Percentiles rank a stretch among this genome's conserved stretches.
These are phyloP conservation scores for Trichomonas tenax DNA, from an alignment of 208 protist genomes.

Conservation along the genomic window DNA sequence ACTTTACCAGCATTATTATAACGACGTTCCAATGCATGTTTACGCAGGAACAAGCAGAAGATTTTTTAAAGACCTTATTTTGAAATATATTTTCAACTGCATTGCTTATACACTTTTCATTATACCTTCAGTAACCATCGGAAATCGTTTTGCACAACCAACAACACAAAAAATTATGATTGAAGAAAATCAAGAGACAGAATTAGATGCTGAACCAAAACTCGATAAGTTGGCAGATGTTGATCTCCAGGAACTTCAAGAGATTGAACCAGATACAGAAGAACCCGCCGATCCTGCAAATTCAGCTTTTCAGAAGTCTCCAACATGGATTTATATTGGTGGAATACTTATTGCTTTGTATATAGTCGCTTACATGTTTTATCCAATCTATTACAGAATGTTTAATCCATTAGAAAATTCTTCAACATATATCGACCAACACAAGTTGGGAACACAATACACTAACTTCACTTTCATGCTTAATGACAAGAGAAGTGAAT, in stretches of 20 bases:
- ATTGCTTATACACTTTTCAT: not conserved
- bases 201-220: not conserved
- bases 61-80: not conserved
- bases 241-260: not conserved
- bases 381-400: not conserved
- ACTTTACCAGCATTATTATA: not conserved
- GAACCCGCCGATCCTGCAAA: not conserved
- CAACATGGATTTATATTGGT: not conserved
- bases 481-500: not conserved
- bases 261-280: not conserved
- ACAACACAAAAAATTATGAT: not conserved
- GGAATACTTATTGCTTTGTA: not conserved
- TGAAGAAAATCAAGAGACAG: not conserved
- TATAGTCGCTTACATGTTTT: not conserved
- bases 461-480: not conserved
- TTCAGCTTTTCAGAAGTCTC: not conserved
- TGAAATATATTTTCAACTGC: not conserved
- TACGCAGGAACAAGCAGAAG: not conserved
- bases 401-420: not conserved
- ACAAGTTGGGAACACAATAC: not conserved
- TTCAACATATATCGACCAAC: not conserved
- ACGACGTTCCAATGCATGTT: not conserved
- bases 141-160: not conserved
- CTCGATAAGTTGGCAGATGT: not conserved
- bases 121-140: not conserved